These are phyloP conservation scores for Hibiscus tridactylites DNA, from an alignment of 345 rosid genomes.

Conservation along the genomic window DNA sequence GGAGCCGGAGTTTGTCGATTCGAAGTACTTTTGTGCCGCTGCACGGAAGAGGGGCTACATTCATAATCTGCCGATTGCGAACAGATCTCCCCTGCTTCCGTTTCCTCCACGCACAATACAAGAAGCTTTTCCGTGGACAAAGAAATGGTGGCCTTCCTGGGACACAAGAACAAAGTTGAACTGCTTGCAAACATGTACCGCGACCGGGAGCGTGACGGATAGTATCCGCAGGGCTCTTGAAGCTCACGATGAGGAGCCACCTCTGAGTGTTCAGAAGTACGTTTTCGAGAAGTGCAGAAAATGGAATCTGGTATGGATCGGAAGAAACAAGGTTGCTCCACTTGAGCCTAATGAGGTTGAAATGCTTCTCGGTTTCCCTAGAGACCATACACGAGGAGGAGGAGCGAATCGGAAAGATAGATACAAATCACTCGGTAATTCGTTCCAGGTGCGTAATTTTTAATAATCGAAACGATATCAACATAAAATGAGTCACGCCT, in stretches of 20 bases:
- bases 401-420: slow-evolving; percentile 75
- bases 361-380: slow-evolving; percentile 80
- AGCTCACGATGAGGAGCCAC: slow-evolving; percentile 42
- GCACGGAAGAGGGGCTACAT: slow-evolving; percentile 87
- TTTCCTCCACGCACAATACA: slow-evolving; percentile 53
- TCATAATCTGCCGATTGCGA: slow-evolving; percentile 65
- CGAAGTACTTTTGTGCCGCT: slow-evolving; percentile 65
- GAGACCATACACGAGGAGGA: slow-evolving; percentile 84
- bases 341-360: slow-evolving; percentile 87
- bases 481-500: no score
- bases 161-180: slow-evolving; percentile 74
- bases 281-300: slow-evolving; percentile 60
- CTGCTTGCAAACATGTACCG: slow-evolving; percentile 64
- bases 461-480: background rate
- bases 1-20: slow-evolving; percentile 82
- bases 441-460: slow-evolving; percentile 60
- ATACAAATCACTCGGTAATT: slow-evolving; percentile 81
- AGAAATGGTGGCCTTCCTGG: slow-evolving; percentile 90
- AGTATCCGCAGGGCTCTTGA: slow-evolving; percentile 64
- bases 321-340: slow-evolving; percentile 74
- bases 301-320: slow-evolving; percentile 97
- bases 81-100: slow-evolving; percentile 67
- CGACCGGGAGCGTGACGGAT: slow-evolving; percentile 59
- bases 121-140: slow-evolving; percentile 65
- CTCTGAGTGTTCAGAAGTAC: slow-evolving; percentile 33